A percentile compares a stretch with the other conserved stretches of the same genome.
These are phyloP conservation scores for Camillea tinctor DNA, from an alignment of 2,329 filamentous ascomycete genomes.

Conservation along the genomic window DNA sequence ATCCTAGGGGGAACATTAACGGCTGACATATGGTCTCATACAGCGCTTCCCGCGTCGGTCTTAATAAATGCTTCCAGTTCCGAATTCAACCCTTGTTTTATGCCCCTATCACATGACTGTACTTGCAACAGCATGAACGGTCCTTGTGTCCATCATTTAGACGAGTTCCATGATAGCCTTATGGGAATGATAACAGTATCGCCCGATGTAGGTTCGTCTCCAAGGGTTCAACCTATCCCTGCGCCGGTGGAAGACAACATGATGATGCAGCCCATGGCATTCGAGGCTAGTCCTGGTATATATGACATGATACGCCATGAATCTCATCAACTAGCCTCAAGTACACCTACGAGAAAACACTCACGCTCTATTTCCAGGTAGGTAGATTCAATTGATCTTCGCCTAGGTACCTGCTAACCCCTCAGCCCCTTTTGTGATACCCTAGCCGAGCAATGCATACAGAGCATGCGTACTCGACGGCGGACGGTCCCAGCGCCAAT, in stretches of 20 bases:
- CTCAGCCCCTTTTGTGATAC: not conserved
- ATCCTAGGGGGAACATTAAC: not conserved
- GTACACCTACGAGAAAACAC: not conserved
- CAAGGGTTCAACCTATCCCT: not conserved
- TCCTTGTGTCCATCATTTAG: slow-evolving; percentile 3
- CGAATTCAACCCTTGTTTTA: not conserved
- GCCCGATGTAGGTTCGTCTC: not conserved
- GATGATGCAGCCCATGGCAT: slow-evolving; percentile 1
- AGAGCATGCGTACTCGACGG: not conserved
- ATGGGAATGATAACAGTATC: not conserved
- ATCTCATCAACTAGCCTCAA: not conserved
- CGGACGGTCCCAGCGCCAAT: not conserved
- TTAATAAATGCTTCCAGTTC: not conserved
- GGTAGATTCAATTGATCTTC: not conserved
- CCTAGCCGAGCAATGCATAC: not conserved
- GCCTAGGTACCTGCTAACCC: not conserved
- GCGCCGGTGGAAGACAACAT: not conserved
- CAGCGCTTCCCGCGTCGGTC: not conserved
- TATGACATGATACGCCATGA: not conserved
- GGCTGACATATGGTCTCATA: not conserved
- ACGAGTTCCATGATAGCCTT: not conserved
- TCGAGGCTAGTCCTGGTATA: not conserved
- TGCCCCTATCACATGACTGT: not conserved
- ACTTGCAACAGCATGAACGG: slow-evolving; percentile 6
- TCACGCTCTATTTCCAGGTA: not conserved